phyloP scores from a whole-genome alignment of 768 basidiomycete species.

The Artomyces pyxidatus region DNA sequence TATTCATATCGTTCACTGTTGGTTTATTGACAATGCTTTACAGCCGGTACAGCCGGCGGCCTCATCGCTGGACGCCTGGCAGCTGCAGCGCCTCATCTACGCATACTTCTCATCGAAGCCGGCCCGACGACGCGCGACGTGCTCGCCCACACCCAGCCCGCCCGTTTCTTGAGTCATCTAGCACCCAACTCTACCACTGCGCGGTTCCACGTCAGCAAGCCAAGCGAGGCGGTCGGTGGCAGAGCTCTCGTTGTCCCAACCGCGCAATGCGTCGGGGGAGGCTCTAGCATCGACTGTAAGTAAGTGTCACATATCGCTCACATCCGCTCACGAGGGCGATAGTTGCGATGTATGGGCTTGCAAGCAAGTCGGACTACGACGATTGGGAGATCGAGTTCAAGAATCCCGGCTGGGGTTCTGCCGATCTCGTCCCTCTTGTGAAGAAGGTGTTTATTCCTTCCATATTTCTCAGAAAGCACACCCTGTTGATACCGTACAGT shows the following conservation, averaged over 20 bases:
- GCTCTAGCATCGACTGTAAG: slow-evolving; percentile 48
- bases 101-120: slow-evolving; percentile 54
- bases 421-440: slow-evolving; percentile 47
- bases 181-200: slow-evolving; percentile 32
- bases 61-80: slow-evolving; percentile 50
- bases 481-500: slow-evolving; percentile 14
- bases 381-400: slow-evolving; percentile 44
- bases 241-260: slow-evolving; percentile 36
- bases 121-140: slow-evolving; percentile 43
- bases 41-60: slow-evolving; percentile 44
- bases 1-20: background rate
- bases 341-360: slow-evolving; percentile 42
- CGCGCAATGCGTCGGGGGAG: slow-evolving; percentile 53
- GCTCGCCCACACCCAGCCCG: slow-evolving; percentile 45
- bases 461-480: background rate
- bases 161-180: slow-evolving; percentile 37
- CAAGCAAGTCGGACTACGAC: slow-evolving; percentile 57
- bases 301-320: background rate
- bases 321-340: background rate
- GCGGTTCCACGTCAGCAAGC: slow-evolving; percentile 30
- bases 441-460: slow-evolving; percentile 35
- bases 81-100: slow-evolving; percentile 42
- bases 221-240: slow-evolving; percentile 37
- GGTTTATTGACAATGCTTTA: no score
- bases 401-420: slow-evolving; percentile 56